phyloP scores from a whole-genome alignment of 768 basidiomycete species.

The Suillus alpinus region DNA sequence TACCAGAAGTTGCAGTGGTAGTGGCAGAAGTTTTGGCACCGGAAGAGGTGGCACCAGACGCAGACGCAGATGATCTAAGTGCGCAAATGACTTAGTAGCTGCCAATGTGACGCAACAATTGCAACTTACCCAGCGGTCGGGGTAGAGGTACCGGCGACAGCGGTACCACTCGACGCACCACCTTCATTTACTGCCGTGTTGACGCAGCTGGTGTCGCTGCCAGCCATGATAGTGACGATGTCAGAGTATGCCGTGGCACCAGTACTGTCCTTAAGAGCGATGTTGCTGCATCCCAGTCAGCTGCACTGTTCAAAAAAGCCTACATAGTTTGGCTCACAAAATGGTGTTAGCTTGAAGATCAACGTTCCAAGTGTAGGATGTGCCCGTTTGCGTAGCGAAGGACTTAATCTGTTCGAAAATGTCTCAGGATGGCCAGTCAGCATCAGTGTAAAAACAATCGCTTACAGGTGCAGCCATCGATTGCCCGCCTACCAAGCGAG shows the following conservation, averaged over 20 bases:
- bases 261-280: conserved; percentile 55
- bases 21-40: conserved; percentile 17
- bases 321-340: conserved; percentile 40
- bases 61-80: conserved; percentile 15
- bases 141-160: conserved; percentile 4
- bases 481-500: conserved; percentile 46
- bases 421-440: conserved; percentile 10
- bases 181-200: conserved; percentile 19
- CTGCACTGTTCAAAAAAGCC: rapidly evolving
- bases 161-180: conserved; percentile 5
- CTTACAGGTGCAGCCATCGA: conserved; percentile 49
- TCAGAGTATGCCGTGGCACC: conserved; percentile 54
- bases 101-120: not conserved
- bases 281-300: conserved; percentile 39
- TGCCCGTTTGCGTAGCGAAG: conserved; percentile 46
- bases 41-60: conserved; percentile 13
- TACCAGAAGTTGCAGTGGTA: conserved; percentile 11
- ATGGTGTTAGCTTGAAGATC: conserved; percentile 41
- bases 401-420: conserved; percentile 44
- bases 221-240: conserved; percentile 40
- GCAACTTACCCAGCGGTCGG: not conserved
- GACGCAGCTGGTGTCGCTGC: conserved; percentile 32
- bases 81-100: not conserved
- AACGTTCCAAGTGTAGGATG: conserved; percentile 51
- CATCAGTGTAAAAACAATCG: conserved; percentile 2